Evolutionary conservation across 108 stramenopile species (phyloP).

Genomic region (Cylindrotheca closterium): DNA sequence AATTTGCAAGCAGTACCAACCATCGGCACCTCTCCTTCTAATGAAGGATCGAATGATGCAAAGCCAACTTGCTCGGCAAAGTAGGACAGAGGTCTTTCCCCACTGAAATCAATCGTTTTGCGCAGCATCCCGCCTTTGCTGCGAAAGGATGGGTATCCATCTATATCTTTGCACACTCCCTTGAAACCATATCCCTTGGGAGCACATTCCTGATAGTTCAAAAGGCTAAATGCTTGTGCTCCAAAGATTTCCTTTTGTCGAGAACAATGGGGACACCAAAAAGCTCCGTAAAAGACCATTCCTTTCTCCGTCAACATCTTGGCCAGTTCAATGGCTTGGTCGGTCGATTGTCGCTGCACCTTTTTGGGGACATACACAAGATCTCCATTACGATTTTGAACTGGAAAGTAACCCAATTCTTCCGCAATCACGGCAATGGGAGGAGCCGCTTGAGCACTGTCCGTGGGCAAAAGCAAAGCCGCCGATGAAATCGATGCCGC

Average conservation of each 20-base stretch:
- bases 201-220: conserved; percentile 74
- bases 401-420: conserved; percentile 87
- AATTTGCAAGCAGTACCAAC: conserved; percentile 23
- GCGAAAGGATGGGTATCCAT: conserved; percentile 76
- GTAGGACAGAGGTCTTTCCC: conserved; percentile 37
- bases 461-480: not conserved
- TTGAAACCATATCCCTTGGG: conserved; percentile 59
- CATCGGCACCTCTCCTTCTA: conserved; percentile 41
- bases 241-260: conserved; percentile 86
- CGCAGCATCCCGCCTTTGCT: conserved; percentile 38
- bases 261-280: conserved; percentile 89
- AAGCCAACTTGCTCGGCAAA: conserved; percentile 39
- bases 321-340: conserved; percentile 73
- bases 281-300: conserved; percentile 72
- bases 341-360: conserved; percentile 53
- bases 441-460: conserved; percentile 59
- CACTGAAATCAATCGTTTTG: conserved; percentile 24
- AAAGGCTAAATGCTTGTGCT: conserved; percentile 60
- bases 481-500: not conserved
- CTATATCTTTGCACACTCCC: conserved; percentile 41
- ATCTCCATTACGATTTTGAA: conserved; percentile 51
- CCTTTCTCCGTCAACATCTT: conserved; percentile 37
- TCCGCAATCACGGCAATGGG: conserved; percentile 86
- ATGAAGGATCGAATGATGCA: conserved; percentile 24
- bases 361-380: conserved; percentile 71